phyloP scores from a whole-genome alignment of 495 filamentous ascomycete genomes.

The Aspergillus campestris region DNA sequence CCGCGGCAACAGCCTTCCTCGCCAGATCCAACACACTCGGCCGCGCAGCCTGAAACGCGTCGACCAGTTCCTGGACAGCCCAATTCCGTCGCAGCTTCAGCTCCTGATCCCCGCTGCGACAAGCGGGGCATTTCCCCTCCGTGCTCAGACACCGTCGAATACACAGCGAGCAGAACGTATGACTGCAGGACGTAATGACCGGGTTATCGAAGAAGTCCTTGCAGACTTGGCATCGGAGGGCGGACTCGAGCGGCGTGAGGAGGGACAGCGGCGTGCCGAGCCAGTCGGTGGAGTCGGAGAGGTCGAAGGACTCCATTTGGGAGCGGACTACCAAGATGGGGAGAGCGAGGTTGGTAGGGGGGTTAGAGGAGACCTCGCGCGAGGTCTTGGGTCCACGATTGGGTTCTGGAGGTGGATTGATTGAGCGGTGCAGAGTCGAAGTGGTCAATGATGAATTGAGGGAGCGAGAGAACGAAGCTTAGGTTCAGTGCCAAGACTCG shows the following conservation, averaged over 20 bases:
- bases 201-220: conserved; percentile 94
- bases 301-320: conserved; percentile 47
- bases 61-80: conserved; percentile 76
- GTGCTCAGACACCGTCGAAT: conserved; percentile 74
- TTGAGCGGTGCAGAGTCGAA: neutral
- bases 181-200: conserved; percentile 87
- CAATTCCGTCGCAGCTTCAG: conserved; percentile 76
- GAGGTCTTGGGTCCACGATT: too few relatives aligned
- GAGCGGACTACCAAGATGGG: neutral
- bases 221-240: conserved; percentile 91
- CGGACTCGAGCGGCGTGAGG: conserved; percentile 70
- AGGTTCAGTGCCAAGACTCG: conserved; percentile 31
- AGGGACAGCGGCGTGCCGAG: conserved; percentile 63
- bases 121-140: conserved; percentile 81
- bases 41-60: conserved; percentile 61
- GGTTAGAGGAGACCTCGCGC: too few relatives aligned
- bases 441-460: conserved; percentile 1
- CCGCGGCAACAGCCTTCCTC: conserved; percentile 26
- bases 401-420: too few relatives aligned
- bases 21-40: conserved; percentile 54
- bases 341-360: neutral
- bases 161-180: conserved; percentile 95
- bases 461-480: neutral
- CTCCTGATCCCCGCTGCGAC: conserved; percentile 68
- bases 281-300: conserved; percentile 94